Evolutionary conservation across 2,329 filamentous ascomycete species (phyloP).

Genomic region (Talaromyces sp.): DNA sequence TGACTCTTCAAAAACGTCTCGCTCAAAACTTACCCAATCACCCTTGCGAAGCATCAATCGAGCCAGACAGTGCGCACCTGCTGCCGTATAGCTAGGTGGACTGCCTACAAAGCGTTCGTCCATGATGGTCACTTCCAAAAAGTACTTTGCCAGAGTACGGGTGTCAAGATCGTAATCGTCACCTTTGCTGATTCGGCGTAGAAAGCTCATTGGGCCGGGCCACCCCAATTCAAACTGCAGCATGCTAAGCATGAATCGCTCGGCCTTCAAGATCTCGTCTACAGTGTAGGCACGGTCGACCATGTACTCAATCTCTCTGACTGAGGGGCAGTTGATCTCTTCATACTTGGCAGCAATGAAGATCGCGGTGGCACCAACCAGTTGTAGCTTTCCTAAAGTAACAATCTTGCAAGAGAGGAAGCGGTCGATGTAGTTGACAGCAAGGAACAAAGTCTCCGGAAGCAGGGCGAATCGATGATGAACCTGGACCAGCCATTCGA

Average conservation of each 20-base stretch:
- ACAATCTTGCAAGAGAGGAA: slow-evolving; percentile 94
- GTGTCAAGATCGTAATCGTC: slow-evolving; percentile 97
- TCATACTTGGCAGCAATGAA: slow-evolving; percentile 97
- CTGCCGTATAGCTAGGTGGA: slow-evolving; percentile 83
- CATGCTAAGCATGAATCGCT: slow-evolving; percentile 97
- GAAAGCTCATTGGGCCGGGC: slow-evolving; percentile 98
- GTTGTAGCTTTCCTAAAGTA: slow-evolving; percentile 87
- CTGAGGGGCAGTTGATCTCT: slow-evolving; percentile 94
- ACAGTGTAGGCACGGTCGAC: slow-evolving; percentile 84
- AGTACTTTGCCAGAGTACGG: slow-evolving; percentile 93
- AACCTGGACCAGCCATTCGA: slow-evolving; percentile 98
- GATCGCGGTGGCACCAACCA: slow-evolving; percentile 92
- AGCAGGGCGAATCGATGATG: slow-evolving; percentile 86
- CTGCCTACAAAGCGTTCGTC: slow-evolving; percentile 94
- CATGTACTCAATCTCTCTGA: slow-evolving; percentile 97
- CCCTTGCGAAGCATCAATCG: slow-evolving; percentile 86
- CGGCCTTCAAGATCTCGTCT: slow-evolving; percentile 93
- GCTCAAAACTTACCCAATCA: slow-evolving; percentile 69
- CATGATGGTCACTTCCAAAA: slow-evolving; percentile 94
- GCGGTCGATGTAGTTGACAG: slow-evolving; percentile 94
- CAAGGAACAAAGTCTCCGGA: slow-evolving; percentile 90
- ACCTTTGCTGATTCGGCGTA: slow-evolving; percentile 94
- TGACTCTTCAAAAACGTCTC: neutral
- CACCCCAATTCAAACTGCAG: slow-evolving; percentile 92
- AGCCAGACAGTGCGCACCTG: slow-evolving; percentile 86